Evolutionary conservation across 345 rosid genomes (phyloP).

Genomic region (Aquilaria yunnanensis): DNA sequence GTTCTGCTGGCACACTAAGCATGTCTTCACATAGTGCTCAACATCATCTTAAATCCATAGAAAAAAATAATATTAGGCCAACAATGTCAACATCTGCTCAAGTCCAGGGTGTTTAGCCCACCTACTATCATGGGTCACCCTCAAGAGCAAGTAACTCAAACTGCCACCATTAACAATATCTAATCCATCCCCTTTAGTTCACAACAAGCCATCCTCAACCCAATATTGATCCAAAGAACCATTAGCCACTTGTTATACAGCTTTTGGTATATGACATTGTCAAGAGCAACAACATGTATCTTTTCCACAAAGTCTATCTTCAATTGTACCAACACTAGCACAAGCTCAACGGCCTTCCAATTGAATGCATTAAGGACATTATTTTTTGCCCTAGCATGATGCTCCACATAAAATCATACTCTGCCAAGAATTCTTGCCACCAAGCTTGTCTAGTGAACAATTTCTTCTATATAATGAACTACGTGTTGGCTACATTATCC

Average conservation of each 20-base stretch:
- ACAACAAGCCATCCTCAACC: neutral
- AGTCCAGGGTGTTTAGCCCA: neutral
- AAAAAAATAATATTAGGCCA: neutral
- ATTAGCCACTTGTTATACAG: too few species aligned
- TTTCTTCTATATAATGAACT: constrained; percentile 1
- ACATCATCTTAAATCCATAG: neutral
- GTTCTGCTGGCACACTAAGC: neutral
- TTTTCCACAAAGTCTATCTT: too few species aligned
- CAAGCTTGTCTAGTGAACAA: neutral
- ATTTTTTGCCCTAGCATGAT: too few species aligned
- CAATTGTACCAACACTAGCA: too few species aligned
- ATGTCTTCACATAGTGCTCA: neutral
- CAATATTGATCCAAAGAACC: neutral
- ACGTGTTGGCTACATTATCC: neutral
- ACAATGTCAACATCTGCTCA: neutral
- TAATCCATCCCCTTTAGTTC: neutral
- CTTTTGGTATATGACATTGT: too few species aligned
- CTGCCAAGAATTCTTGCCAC: too few species aligned
- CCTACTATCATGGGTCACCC: neutral
- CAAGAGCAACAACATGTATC: too few species aligned
- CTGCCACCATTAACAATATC: neutral
- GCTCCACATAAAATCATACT: too few species aligned
- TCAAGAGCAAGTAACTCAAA: neutral
- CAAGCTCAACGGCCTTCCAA: too few species aligned
- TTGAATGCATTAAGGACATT: neutral